A percentile compares a stretch with the other conserved stretches of the same genome.
Evolutionary conservation across 2,329 filamentous ascomycete genomes (phyloP).

Genomic region (Phyllosticta capitalensis): DNA sequence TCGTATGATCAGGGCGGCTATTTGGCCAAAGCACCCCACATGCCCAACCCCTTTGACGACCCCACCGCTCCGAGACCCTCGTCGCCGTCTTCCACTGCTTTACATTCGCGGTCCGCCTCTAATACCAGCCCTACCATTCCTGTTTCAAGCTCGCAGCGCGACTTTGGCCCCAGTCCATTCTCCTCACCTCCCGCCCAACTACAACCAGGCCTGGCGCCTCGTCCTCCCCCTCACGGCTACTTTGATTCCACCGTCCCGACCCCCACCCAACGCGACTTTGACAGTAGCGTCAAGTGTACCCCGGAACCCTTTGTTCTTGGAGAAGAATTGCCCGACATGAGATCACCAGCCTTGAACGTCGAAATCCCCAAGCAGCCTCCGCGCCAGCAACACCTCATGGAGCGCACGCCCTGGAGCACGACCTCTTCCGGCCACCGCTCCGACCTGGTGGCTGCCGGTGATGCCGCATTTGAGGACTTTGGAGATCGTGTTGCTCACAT

Average conservation of each 20-base stretch:
- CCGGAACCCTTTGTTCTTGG: background rate
- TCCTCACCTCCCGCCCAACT: background rate
- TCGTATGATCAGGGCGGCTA: constrained; percentile 6
- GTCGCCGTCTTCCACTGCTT: constrained; percentile 5
- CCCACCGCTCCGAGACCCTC: constrained; percentile 8
- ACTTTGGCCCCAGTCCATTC: constrained; percentile 5
- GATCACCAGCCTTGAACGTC: constrained; percentile 7
- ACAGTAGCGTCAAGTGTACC: background rate
- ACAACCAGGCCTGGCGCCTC: constrained; percentile 5
- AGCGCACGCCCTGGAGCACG: constrained; percentile 5
- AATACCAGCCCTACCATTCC: constrained; percentile 10
- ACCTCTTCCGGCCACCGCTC: constrained; percentile 8
- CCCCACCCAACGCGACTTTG: constrained; percentile 11
- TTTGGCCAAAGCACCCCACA: constrained; percentile 1
- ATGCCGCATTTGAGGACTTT: constrained; percentile 57
- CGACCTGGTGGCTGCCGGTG: constrained; percentile 11
- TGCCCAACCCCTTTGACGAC: constrained; percentile 10
- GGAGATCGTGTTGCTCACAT: constrained; percentile 61
- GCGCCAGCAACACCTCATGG: constrained; percentile 1
- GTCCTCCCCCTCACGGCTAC: constrained; percentile 6
- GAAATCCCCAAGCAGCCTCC: constrained; percentile 10
- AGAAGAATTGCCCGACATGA: background rate
- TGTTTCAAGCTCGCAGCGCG: constrained; percentile 8
- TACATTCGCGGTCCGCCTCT: constrained; percentile 1
- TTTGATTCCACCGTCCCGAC: background rate